Conservation (phyloP, 768 basidiomycete genomes). For the Pseudohyphozyma bogoriensis region DNA sequence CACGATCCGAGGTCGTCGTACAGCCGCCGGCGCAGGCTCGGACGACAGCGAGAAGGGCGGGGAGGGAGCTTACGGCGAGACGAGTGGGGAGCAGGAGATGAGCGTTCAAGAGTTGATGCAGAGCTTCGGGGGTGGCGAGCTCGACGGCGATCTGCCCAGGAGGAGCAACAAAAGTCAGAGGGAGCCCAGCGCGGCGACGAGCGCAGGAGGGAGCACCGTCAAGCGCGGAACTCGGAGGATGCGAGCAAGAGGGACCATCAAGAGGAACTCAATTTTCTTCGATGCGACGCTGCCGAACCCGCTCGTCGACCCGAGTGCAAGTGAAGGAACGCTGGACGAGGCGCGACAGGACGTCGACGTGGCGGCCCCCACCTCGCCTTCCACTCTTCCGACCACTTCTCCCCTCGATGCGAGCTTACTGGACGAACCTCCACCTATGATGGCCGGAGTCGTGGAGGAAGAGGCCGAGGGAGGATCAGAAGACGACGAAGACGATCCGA, state of each 20-base stretch:
- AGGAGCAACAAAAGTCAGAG: not conserved
- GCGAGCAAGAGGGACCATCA: not conserved
- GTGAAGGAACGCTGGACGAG: not conserved
- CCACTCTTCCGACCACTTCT: not conserved
- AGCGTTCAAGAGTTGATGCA: too few relatives aligned
- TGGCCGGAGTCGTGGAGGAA: not conserved
- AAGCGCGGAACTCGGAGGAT: not conserved
- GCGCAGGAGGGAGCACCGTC: not conserved
- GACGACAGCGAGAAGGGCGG: too few relatives aligned
- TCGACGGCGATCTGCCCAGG: not conserved
- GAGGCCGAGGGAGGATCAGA: not conserved
- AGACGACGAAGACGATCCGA: not conserved
- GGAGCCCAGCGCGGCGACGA: not conserved
- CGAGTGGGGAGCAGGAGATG: not conserved
- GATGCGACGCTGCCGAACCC: not conserved
- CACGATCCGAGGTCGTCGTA: too few relatives aligned
- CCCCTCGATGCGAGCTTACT: too few relatives aligned
- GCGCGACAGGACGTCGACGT: not conserved
- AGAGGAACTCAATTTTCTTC: constrained; percentile 1
- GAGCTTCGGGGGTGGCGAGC: not conserved
- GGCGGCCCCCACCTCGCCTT: not conserved
- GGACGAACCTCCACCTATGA: not conserved
- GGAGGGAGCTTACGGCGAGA: too few relatives aligned
- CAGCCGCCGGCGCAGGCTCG: too few relatives aligned
- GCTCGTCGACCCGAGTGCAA: not conserved